Base-by-base conservation (phyloP, 1,139 yeast genomes). In the Torulaspora globosa region DNA sequence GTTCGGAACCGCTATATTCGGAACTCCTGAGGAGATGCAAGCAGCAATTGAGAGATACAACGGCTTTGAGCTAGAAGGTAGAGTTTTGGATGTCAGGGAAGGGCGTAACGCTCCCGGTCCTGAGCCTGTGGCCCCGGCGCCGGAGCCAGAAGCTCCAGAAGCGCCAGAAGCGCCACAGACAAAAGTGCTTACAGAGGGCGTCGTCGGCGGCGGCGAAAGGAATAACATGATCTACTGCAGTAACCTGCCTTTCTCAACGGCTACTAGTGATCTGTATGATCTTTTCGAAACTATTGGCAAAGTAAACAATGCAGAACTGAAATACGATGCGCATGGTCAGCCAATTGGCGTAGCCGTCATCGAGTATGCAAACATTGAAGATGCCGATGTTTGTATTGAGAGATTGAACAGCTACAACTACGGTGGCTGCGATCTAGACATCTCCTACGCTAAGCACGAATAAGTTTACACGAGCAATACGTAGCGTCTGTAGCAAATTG, bases 241-340 rank as follows among this genome's bases (percentile, higher is more conserved):
- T 44, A 92, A 90, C 68, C 73, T 92, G 62, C 97, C 97, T 28
- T 88, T 80, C 75, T 84, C 90, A 39, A 90, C 97, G 19, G 80
- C 89, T 35, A 82, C 82, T 57, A 84, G 84, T 49, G 97, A 92
- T 67, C 76, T 92, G 56, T 79, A 75, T 53, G 97, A 90, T 56
- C 75, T 92, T 50, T 90, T 90, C 65, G 94, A 84, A 62, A 84
- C 95, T 27, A 80, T 89, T 44, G 96, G 96, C 24, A 72, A 78
- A 45, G 92, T 90, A 26, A 71, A 70, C 36, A 75, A 75, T 44
- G 97, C 97, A 16, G 96, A 88, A 65, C 74, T 90, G 52, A 88
- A 83, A 64, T 78, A 70, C 57, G 79, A 78, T 58, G 67, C 74
- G 3, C 70, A 70, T 28, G 95, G 95, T 33, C 76, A 83, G 60